Base-by-base conservation (phyloP, 495 filamentous ascomycete species). In the Podospora comata region DNA sequence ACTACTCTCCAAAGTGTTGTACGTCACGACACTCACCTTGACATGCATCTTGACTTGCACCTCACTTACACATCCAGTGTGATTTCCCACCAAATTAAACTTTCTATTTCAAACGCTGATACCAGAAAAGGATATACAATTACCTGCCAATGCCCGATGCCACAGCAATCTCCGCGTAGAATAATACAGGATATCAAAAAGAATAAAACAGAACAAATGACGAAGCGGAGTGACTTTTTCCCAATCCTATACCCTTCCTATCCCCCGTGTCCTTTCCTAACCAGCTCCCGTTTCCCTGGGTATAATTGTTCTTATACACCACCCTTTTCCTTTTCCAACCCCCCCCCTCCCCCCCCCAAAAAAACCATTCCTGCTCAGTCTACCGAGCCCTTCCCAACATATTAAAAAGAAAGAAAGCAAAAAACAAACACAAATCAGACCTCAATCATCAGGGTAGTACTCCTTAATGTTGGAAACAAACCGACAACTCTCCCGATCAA, bases 401-500 rank as follows among this genome's bases (percentile, higher is more conserved):
- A 2, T 23, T 23, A 23, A 23, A 23, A 23, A 23, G 1, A 23
- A 23, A 48, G 39, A 32, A 20, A 27, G 23, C 23, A 28, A 20
- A 54, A 26, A 16, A 6, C 62, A 53, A 61, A 58, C 16, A 20
- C 23, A 5, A 60, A 13, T 5, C 1, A 53, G 34, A 32, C 7
- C 1, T 78, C 68, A 97, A 79, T 94, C 92, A 74, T 96, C 90
- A 1, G 94, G 94, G 77, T 93, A 97, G 70, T 92, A 88, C 71
- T 95, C 92, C 72, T 76, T 81, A 26, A 97, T 84, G 77, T 97
- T 98, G 71, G 92, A 95, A 5, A 97, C 84, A 82, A 99, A 99
- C 2, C 79, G 81, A 64, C 85, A 82, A 0, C 73, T 80, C n/a
- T 77, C 78, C 39, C 75, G 71, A 76, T 96, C 92, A 87, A 92